Evolutionary conservation across 768 basidiomycete genomes (phyloP).

Genomic region (Tulasnella sp.): DNA sequence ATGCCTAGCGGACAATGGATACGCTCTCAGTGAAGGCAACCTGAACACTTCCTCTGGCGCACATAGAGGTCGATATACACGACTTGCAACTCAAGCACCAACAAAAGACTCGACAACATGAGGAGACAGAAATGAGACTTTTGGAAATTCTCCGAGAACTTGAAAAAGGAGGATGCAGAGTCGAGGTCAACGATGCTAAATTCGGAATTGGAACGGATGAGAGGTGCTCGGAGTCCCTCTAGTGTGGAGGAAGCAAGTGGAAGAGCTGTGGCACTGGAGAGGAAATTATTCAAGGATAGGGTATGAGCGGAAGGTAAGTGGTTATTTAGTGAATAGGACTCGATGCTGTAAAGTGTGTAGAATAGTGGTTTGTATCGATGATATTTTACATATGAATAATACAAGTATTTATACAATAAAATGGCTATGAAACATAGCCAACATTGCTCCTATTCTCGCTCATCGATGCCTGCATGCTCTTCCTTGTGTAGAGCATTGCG

Average conservation of each 20-base stretch:
- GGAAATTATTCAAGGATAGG: no score
- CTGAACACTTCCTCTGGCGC: slow-evolving; percentile 33
- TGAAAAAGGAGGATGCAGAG: slow-evolving; percentile 59
- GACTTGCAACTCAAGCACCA: slow-evolving; percentile 71
- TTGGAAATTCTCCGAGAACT: slow-evolving; percentile 47
- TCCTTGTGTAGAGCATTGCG: no score
- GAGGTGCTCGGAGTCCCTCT: slow-evolving; percentile 43
- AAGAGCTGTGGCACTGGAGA: slow-evolving; percentile 53
- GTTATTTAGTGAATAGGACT: no score
- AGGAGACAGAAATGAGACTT: slow-evolving; percentile 64
- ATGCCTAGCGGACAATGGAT: slow-evolving; percentile 81
- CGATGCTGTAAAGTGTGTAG: no score
- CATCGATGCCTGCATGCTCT: no score
- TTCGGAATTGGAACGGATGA: slow-evolving; percentile 52
- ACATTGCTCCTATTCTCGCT: no score
- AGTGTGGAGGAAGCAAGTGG: slow-evolving; percentile 29
- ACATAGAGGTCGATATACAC: slow-evolving; percentile 31
- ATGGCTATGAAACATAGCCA: no score
- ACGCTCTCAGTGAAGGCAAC: slow-evolving; percentile 63
- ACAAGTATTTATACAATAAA: no score
- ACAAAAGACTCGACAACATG: slow-evolving; percentile 57
- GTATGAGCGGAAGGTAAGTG: no score
- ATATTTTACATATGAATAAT: no score
- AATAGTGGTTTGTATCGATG: no score
- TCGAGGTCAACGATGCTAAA: slow-evolving; percentile 50